These are phyloP conservation scores for Xerocomus brunneocitrinus DNA, from an alignment of 768 basidiomycete genomes.

Conservation along the genomic window DNA sequence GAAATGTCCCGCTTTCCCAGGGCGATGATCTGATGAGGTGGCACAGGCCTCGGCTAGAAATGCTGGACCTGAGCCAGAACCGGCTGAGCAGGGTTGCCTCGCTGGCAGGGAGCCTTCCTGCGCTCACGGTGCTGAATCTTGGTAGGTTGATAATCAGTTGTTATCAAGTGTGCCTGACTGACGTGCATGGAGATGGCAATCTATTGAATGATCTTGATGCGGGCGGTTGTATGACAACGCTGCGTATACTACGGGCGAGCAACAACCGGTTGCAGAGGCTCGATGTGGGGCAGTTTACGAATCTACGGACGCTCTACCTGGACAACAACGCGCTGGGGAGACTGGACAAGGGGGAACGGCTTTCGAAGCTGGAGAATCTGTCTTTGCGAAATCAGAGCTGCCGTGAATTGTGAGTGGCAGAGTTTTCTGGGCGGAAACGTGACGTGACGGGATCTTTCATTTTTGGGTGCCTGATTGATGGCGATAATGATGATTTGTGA, in stretches of 20 bases:
- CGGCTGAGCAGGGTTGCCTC: constrained; percentile 54
- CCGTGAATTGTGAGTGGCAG: constrained; percentile 60
- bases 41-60: constrained; percentile 60
- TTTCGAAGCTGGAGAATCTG: constrained; percentile 80
- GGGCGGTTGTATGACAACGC: constrained; percentile 52
- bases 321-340: constrained; percentile 71
- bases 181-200: constrained; percentile 61
- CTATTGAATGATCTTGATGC: constrained; percentile 50
- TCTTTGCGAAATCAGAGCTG: constrained; percentile 87
- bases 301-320: constrained; percentile 85
- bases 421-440: constrained; percentile 20
- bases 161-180: constrained; percentile 11
- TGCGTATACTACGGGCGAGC: constrained; percentile 84
- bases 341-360: constrained; percentile 49
- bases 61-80: constrained; percentile 80
- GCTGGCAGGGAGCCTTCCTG: constrained; percentile 51
- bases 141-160: constrained; percentile 51
- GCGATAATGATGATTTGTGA: constrained; percentile 29
- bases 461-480: constrained; percentile 34
- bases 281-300: constrained; percentile 57
- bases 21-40: constrained; percentile 10
- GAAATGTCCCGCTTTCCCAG: constrained; percentile 3
- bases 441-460: constrained; percentile 37
- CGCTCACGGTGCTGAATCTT: constrained; percentile 70
- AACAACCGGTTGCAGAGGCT: constrained; percentile 72